Percentiles rank a stretch among this genome's conserved stretches.
Evolutionary conservation across 495 filamentous ascomycete genomes (phyloP).

Genomic region (Penicillium cataractarum): DNA sequence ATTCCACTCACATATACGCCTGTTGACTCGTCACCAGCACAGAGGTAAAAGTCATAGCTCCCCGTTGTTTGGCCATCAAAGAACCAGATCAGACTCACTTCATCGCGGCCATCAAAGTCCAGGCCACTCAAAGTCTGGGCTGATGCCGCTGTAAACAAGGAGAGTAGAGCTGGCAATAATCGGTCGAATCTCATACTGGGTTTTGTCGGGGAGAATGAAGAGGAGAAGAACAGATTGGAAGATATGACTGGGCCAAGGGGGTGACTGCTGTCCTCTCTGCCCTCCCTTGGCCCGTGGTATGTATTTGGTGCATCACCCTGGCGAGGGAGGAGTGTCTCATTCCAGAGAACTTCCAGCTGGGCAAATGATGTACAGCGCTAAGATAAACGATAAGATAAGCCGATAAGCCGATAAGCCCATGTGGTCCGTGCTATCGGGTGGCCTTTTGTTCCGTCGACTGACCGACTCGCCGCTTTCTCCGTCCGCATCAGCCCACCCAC

Average conservation of each 20-base stretch:
- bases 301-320: slow-evolving; percentile 1
- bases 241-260: slow-evolving; percentile 6
- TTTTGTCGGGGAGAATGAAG: slow-evolving; percentile 10
- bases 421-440: slow-evolving; percentile 29
- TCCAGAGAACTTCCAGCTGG: slow-evolving; percentile 13
- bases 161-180: slow-evolving; percentile 43
- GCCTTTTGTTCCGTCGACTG: slow-evolving; percentile 1
- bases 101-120: slow-evolving; percentile 49
- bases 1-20: slow-evolving; percentile 40
- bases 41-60: slow-evolving; percentile 64
- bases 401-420: not conserved
- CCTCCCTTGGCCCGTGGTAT: slow-evolving; percentile 20
- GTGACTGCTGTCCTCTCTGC: not conserved
- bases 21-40: slow-evolving; percentile 62
- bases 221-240: slow-evolving; percentile 8
- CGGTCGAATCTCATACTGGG: slow-evolving; percentile 41
- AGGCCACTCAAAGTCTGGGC: slow-evolving; percentile 61
- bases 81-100: slow-evolving; percentile 42
- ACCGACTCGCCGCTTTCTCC: slow-evolving; percentile 7
- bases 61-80: slow-evolving; percentile 44
- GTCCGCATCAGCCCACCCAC: slow-evolving; percentile 26
- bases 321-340: not conserved
- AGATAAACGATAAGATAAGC: slow-evolving; percentile 19
- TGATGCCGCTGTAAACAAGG: slow-evolving; percentile 46
- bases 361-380: slow-evolving; percentile 22